phyloP scores from a whole-genome alignment of 2,329 filamentous ascomycete genomes.

The Ilyonectria robusta region DNA sequence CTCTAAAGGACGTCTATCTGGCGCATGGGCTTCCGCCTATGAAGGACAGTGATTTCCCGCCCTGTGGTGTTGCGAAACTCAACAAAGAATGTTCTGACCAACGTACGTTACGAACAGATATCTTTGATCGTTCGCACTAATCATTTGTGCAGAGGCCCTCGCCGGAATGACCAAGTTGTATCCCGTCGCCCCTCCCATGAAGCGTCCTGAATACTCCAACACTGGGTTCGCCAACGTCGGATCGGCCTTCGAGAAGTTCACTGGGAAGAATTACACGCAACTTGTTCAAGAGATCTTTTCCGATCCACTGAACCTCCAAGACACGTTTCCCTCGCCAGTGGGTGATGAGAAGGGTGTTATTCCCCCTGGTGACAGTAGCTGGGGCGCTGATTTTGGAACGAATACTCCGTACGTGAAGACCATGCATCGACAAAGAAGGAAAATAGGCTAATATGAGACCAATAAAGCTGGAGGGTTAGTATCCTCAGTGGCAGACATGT shows the following conservation, averaged over 20 bases:
- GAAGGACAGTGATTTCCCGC: constrained; percentile 52
- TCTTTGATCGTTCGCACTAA: background rate
- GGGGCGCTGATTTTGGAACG: constrained; percentile 53
- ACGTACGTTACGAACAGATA: constrained; percentile 40
- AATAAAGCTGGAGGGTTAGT: constrained; percentile 52
- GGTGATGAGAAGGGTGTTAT: constrained; percentile 50
- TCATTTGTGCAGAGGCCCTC: constrained; percentile 48
- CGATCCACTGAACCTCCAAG: constrained; percentile 29
- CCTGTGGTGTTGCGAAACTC: constrained; percentile 54
- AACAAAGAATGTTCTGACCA: constrained; percentile 52
- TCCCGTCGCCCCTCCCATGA: constrained; percentile 49
- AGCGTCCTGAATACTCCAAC: constrained; percentile 58
- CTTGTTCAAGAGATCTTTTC: constrained; percentile 43
- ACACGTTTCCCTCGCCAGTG: constrained; percentile 50
- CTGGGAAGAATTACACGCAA: constrained; percentile 47
- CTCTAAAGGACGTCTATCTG: constrained; percentile 52
- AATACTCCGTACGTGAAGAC: constrained; percentile 50
- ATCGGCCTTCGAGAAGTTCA: constrained; percentile 51
- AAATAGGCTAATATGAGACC: constrained; percentile 6
- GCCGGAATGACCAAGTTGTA: constrained; percentile 48
- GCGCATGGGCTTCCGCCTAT: constrained; percentile 55
- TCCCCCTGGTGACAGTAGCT: constrained; percentile 50
- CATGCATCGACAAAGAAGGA: background rate
- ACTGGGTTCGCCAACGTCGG: constrained; percentile 56
- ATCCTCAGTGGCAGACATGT: constrained; percentile 52